These are phyloP conservation scores for Primulina eburnea DNA, from an alignment of 257 asterid genomes.

Conservation along the genomic window DNA sequence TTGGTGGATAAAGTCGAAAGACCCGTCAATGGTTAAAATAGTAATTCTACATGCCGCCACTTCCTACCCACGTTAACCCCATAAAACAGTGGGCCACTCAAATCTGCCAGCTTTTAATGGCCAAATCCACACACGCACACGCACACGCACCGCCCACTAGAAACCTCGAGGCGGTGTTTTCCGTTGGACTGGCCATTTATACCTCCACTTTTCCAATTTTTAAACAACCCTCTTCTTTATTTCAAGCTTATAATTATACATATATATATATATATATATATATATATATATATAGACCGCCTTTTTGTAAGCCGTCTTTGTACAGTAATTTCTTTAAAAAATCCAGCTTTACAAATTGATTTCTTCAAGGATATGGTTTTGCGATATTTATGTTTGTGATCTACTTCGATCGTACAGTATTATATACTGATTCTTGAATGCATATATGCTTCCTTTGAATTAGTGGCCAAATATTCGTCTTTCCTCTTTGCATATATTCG, in stretches of 20 bases:
- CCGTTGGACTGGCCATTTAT: constrained; percentile 22
- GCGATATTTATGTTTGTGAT: too few species aligned
- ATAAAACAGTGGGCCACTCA: not conserved
- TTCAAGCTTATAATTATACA: not conserved
- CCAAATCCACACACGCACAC: not conserved
- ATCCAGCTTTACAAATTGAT: not conserved
- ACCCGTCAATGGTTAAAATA: not conserved
- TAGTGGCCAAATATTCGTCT: not conserved
- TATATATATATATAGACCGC: not conserved
- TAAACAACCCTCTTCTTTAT: not conserved
- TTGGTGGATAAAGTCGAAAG: not conserved
- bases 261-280: not conserved
- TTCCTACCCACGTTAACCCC: not conserved
- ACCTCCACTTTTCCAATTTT: not conserved
- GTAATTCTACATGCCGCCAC: not conserved
- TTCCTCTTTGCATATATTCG: not conserved
- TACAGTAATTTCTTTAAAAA: not conserved
- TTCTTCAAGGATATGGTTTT: not conserved
- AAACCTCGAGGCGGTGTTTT: constrained; percentile 30
- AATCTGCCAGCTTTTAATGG: not conserved
- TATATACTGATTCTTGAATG: not conserved
- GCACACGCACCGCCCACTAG: not conserved
- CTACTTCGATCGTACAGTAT: not conserved
- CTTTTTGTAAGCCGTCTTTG: not conserved
- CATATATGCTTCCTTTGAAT: not conserved